A percentile compares a stretch with the other conserved stretches of the same genome.
phyloP scores from a whole-genome alignment of 2,329 filamentous ascomycete genomes.

The Apiospora pterosperma region DNA sequence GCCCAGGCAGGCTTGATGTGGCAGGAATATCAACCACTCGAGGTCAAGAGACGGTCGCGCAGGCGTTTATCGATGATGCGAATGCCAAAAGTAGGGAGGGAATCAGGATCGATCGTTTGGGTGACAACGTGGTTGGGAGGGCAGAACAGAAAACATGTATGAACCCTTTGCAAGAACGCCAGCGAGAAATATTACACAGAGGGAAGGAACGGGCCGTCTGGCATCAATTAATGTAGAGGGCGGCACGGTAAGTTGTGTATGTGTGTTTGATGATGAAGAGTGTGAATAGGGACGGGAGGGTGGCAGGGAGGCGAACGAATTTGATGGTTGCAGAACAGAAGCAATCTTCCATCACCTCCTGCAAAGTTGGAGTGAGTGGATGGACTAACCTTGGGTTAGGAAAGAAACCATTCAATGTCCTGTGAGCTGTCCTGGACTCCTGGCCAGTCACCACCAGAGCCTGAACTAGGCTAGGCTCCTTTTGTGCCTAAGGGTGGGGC shows the following conservation, averaged over 20 bases:
- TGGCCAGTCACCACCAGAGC: background rate
- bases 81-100: background rate
- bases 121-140: background rate
- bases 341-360: slow-evolving; percentile 3
- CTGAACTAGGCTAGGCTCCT: background rate
- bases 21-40: background rate
- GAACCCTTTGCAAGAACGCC: background rate
- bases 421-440: background rate
- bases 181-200: background rate
- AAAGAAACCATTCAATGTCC: background rate
- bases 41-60: background rate
- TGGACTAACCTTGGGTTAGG: no score
- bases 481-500: background rate
- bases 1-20: background rate
- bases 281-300: background rate
- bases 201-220: background rate
- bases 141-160: background rate
- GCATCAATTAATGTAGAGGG: background rate
- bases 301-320: background rate
- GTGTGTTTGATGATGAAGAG: background rate
- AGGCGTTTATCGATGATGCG: background rate
- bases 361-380: slow-evolving; percentile 1
- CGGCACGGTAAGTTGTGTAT: background rate
- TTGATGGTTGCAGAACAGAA: slow-evolving; percentile 2
- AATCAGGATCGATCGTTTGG: background rate